Percentiles rank a stretch among this genome's conserved stretches.
Conservation (phyloP, 306 rosid genomes). For the Trifolium fragiferum region DNA sequence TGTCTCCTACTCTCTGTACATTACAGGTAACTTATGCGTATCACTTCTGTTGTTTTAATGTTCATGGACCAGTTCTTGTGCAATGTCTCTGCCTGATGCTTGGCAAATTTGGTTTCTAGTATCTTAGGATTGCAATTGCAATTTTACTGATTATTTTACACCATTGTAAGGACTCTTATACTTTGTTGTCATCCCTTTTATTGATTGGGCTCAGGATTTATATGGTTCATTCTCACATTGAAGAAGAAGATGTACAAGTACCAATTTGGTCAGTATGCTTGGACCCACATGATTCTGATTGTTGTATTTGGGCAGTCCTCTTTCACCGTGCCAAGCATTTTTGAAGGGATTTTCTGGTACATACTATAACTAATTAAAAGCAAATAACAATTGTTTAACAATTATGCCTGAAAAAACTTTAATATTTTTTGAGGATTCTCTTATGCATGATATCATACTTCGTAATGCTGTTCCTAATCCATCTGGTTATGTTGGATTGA, state of each 20-base stretch:
- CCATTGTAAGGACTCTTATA: constrained; percentile 31
- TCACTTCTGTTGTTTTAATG: constrained; percentile 25
- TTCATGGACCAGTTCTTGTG: constrained; percentile 33
- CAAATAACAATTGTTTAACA: constrained; percentile 19
- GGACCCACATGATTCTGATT: constrained; percentile 99
- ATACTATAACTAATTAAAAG: constrained; percentile 38
- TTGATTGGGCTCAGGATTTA: constrained; percentile 74
- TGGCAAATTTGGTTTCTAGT: constrained; percentile 29
- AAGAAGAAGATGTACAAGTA: constrained; percentile 99
- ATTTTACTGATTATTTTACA: constrained; percentile 31
- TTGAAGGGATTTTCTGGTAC: constrained; percentile 97
- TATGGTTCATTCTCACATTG: constrained; percentile 97
- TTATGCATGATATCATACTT: constrained; percentile 18
- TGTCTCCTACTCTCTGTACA: constrained; percentile 83
- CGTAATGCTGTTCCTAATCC: constrained; percentile 16
- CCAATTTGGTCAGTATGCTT: constrained; percentile 99
- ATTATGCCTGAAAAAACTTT: constrained; percentile 14
- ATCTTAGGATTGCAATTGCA: constrained; percentile 1
- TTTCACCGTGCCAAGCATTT: constrained; percentile 95
- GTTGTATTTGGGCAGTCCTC: constrained; percentile 95
- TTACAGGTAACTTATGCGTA: constrained; percentile 67
- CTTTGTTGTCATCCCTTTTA: constrained; percentile 42
- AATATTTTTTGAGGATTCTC: constrained; percentile 24
- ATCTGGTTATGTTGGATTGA: neutral
- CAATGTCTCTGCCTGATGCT: constrained; percentile 38